Evolutionary conservation across 2,329 filamentous ascomycete genomes (phyloP).

Genomic region (Aureobasidium melanogenum): DNA sequence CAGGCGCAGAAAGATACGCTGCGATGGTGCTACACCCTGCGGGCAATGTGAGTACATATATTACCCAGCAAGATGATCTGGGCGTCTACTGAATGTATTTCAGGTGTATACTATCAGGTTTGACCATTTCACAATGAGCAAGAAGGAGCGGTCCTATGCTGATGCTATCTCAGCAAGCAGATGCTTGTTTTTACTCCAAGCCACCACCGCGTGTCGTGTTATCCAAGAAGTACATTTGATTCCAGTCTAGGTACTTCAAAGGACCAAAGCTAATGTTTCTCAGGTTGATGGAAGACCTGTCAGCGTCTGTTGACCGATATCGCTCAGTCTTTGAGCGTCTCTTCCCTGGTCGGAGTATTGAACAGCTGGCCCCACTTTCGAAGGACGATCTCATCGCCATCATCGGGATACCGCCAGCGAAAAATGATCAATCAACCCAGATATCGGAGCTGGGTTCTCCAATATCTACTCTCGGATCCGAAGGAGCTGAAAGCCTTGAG

Average conservation of each 20-base stretch:
- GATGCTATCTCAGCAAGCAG: constrained; percentile 44
- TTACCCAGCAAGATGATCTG: no score
- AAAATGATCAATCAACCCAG: background rate
- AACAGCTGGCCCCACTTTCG: constrained; percentile 30
- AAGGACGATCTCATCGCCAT: constrained; percentile 37
- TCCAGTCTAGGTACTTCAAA: constrained; percentile 16
- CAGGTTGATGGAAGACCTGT: constrained; percentile 47
- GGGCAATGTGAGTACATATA: constrained; percentile 59
- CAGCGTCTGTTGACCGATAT: constrained; percentile 40
- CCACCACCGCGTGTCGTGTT: constrained; percentile 68
- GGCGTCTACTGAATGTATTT: background rate
- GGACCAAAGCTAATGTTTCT: constrained; percentile 34
- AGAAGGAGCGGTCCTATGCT: background rate
- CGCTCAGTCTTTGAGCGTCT: constrained; percentile 34
- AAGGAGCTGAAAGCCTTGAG: constrained; percentile 45
- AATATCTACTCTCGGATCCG: constrained; percentile 26
- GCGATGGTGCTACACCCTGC: constrained; percentile 72
- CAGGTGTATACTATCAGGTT: constrained; percentile 46
- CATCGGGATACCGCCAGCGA: background rate
- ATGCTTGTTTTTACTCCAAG: constrained; percentile 73
- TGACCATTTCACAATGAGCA: background rate
- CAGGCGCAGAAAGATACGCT: constrained; percentile 74
- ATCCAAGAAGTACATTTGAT: constrained; percentile 50
- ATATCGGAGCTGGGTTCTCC: background rate
- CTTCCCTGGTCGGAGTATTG: constrained; percentile 34